Conservation (phyloP, 352 stramenopile species). For the Phytophthora brassicae region DNA sequence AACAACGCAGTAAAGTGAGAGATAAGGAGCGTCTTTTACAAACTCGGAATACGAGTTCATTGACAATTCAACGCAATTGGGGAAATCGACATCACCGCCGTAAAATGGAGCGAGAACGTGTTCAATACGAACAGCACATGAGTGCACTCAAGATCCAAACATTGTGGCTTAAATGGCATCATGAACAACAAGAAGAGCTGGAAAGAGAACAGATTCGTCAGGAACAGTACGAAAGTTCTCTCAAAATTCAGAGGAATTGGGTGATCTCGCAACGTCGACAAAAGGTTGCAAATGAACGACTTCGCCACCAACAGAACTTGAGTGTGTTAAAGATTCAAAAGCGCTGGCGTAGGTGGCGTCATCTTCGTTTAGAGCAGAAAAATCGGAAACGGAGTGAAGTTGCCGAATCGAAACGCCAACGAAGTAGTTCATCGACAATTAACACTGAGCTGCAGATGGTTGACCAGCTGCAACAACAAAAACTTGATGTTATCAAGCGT, state of each 20-base stretch:
- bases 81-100: constrained; percentile 12
- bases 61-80: constrained; percentile 30
- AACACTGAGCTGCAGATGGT: not conserved
- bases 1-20: not conserved
- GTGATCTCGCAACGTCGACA: constrained; percentile 21
- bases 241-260: constrained; percentile 30
- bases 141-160: constrained; percentile 30
- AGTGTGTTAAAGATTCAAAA: constrained; percentile 35
- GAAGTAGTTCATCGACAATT: not conserved
- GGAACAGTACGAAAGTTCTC: constrained; percentile 28
- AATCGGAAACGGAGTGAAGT: not conserved
- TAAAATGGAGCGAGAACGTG: constrained; percentile 23
- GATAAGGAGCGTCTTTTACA: constrained; percentile 14
- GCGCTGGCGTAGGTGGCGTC: constrained; percentile 22
- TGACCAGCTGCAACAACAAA: constrained; percentile 2
- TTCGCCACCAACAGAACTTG: constrained; percentile 25
- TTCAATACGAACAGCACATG: constrained; percentile 27
- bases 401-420: not conserved
- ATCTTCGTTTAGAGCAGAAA: constrained; percentile 8
- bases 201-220: constrained; percentile 28
- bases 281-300: constrained; percentile 18
- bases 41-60: constrained; percentile 15
- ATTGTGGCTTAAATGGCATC: constrained; percentile 28
- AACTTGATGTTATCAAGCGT: constrained; percentile 14
- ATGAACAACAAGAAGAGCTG: constrained; percentile 22